phyloP scores from a whole-genome alignment of 2,329 filamentous ascomycete genomes.

The Colletotrichum eremochloae region DNA sequence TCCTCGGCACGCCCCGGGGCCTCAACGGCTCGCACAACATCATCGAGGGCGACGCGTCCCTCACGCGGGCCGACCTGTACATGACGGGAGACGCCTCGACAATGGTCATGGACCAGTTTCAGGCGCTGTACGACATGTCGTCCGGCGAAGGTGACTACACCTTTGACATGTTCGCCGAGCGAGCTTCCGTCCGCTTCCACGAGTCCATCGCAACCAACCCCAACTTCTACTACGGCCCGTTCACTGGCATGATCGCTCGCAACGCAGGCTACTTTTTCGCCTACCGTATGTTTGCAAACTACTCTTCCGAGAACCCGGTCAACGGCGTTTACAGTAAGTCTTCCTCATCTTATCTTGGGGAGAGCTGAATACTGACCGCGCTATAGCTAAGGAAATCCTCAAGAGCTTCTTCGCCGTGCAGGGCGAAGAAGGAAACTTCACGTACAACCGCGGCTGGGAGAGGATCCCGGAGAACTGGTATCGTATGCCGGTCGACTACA shows the following conservation, averaged over 20 bases:
- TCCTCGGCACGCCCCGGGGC: constrained; percentile 61
- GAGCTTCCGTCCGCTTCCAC: constrained; percentile 59
- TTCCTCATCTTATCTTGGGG: too few relatives aligned
- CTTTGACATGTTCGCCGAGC: constrained; percentile 58
- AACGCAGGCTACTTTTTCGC: constrained; percentile 63
- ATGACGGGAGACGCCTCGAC: constrained; percentile 62
- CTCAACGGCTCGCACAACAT: constrained; percentile 67
- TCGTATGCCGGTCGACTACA: constrained; percentile 57
- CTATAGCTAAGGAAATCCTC: constrained; percentile 53
- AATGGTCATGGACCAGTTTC: constrained; percentile 66
- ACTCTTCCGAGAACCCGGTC: constrained; percentile 56
- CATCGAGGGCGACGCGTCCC: constrained; percentile 67
- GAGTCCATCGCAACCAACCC: constrained; percentile 65
- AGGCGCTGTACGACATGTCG: constrained; percentile 51
- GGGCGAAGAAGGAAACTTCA: constrained; percentile 54
- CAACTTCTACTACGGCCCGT: constrained; percentile 67
- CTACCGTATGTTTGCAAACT: constrained; percentile 58
- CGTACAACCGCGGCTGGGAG: constrained; percentile 62
- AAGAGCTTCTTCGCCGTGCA: constrained; percentile 63
- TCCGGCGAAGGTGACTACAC: constrained; percentile 44
- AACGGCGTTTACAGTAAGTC: constrained; percentile 44
- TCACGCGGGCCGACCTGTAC: constrained; percentile 67
- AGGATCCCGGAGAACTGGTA: constrained; percentile 68
- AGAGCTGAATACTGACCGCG: not conserved
- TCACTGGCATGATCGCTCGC: constrained; percentile 62